A percentile compares a stretch with the other conserved stretches of the same genome.
These are phyloP conservation scores for Fistulifera solaris DNA, from an alignment of 108 stramenopile species.

Conservation along the genomic window DNA sequence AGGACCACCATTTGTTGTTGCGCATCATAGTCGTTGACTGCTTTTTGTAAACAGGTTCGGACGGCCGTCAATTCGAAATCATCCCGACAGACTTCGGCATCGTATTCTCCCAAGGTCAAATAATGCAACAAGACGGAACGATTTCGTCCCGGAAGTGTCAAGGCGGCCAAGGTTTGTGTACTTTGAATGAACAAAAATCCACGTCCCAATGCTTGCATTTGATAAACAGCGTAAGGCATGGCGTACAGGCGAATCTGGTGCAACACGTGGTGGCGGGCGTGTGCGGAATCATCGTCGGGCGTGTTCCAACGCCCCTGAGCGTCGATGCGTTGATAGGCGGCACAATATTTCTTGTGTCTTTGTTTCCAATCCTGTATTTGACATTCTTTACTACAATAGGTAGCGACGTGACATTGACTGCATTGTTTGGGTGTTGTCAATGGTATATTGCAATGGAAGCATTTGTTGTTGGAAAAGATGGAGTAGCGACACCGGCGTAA, in stretches of 20 bases:
- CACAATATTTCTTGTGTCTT: constrained; percentile 62
- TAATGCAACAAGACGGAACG: constrained; percentile 68
- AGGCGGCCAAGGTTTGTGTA: constrained; percentile 44
- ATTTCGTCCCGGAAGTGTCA: constrained; percentile 42
- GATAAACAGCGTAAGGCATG: constrained; percentile 66
- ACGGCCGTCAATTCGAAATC: constrained; percentile 76
- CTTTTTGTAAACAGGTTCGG: constrained; percentile 39
- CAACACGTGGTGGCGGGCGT: constrained; percentile 57
- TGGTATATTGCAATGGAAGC: constrained; percentile 45
- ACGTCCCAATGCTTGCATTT: constrained; percentile 30
- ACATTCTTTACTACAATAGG: constrained; percentile 67
- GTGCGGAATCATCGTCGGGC: constrained; percentile 27
- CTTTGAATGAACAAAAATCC: constrained; percentile 80
- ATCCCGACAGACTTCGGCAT: constrained; percentile 70
- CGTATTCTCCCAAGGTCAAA: constrained; percentile 74
- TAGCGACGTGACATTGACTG: constrained; percentile 54
- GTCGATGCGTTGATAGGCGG: constrained; percentile 52
- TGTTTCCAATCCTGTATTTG: constrained; percentile 72
- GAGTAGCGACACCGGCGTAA: constrained; percentile 20
- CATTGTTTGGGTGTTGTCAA: constrained; percentile 22
- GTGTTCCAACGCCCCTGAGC: no score
- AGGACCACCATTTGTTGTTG: constrained; percentile 54
- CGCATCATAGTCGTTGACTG: constrained; percentile 56
- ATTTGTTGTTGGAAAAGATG: constrained; percentile 1
- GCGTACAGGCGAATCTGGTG: constrained; percentile 68